A percentile compares a stretch with the other conserved stretches of the same genome.
These are phyloP conservation scores for Torulaspora maleeae DNA, from an alignment of 805 yeast genomes.

Conservation along the genomic window DNA sequence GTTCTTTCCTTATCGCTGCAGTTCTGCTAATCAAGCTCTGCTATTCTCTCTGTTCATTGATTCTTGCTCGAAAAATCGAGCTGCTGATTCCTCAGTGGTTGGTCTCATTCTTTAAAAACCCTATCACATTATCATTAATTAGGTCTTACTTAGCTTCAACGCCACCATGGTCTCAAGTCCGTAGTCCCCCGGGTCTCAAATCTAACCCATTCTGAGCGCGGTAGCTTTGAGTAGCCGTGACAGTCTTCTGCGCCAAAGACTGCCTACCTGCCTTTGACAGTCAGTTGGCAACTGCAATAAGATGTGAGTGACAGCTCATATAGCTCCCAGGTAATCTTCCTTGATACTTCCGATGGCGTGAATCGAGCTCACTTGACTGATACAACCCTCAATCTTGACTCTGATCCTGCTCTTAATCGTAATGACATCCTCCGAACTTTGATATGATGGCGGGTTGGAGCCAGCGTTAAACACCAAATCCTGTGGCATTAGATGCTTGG, in stretches of 20 bases:
- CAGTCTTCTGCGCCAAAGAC: not conserved
- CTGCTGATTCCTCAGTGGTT: not conserved
- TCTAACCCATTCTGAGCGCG: not conserved
- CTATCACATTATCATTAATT: slow-evolving; percentile 1
- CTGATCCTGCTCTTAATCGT: slow-evolving; percentile 92
- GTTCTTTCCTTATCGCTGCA: not conserved
- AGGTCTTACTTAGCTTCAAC: slow-evolving; percentile 3
- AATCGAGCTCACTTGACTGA: slow-evolving; percentile 95
- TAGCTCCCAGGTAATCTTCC: slow-evolving; percentile 94
- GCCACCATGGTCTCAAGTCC: not conserved
- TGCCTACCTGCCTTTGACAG: not conserved
- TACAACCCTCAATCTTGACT: slow-evolving; percentile 92
- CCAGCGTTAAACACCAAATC: slow-evolving; percentile 93
- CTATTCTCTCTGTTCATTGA: not conserved
- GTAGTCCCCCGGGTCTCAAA: too few species aligned
- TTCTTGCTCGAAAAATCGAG: not conserved
- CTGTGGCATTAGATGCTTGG: slow-evolving; percentile 89
- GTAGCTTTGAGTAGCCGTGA: too few species aligned
- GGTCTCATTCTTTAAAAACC: not conserved
- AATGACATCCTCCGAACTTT: slow-evolving; percentile 88
- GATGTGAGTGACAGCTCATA: slow-evolving; percentile 15
- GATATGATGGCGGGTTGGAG: slow-evolving; percentile 97
- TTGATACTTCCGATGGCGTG: slow-evolving; percentile 97
- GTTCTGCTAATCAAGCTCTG: not conserved
- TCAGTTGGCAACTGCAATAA: not conserved